Conservation (phyloP, 306 rosid species). For the Calophaca sinica region DNA sequence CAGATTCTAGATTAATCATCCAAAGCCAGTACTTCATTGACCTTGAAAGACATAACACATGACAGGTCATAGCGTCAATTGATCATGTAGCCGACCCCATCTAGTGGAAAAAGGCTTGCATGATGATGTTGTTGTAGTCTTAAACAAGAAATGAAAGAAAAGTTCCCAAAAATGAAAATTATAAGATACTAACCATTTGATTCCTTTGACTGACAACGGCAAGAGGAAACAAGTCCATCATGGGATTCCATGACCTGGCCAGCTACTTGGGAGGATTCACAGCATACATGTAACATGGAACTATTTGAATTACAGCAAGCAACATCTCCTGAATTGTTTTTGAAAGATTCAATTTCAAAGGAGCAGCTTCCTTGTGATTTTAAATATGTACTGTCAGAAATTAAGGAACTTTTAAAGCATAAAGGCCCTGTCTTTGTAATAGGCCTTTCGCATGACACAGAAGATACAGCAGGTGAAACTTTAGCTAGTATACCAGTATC, state of each 20-base stretch:
- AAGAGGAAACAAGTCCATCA: conserved; percentile 49
- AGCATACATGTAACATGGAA: conserved; percentile 36
- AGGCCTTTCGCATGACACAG: conserved; percentile 46
- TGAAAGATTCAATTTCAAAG: conserved; percentile 39
- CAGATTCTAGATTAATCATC: conserved; percentile 36
- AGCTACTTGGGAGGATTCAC: conserved; percentile 39
- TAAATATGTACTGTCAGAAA: conserved; percentile 45
- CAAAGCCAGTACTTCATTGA: conserved; percentile 43
- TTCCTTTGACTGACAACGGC: conserved; percentile 44
- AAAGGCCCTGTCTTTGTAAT: conserved; percentile 28
- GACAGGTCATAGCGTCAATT: not conserved
- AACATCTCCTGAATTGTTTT: conserved; percentile 40
- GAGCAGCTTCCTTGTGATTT: conserved; percentile 45
- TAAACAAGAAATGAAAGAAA: conserved; percentile 23
- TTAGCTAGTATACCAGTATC: conserved; percentile 22
- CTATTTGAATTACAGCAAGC: conserved; percentile 43
- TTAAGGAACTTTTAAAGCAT: conserved; percentile 41
- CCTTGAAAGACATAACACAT: conserved; percentile 26
- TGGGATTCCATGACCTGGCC: conserved; percentile 40
- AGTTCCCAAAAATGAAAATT: conserved; percentile 13
- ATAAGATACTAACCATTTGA: conserved; percentile 62
- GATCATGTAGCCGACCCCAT: not conserved
- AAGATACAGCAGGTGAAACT: conserved; percentile 41
- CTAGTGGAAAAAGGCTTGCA: not conserved
- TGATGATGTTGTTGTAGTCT: not conserved